These are phyloP conservation scores for Mortierella sp. DNA, from an alignment of 371 early-diverging fungal genomes.

Conservation along the genomic window DNA sequence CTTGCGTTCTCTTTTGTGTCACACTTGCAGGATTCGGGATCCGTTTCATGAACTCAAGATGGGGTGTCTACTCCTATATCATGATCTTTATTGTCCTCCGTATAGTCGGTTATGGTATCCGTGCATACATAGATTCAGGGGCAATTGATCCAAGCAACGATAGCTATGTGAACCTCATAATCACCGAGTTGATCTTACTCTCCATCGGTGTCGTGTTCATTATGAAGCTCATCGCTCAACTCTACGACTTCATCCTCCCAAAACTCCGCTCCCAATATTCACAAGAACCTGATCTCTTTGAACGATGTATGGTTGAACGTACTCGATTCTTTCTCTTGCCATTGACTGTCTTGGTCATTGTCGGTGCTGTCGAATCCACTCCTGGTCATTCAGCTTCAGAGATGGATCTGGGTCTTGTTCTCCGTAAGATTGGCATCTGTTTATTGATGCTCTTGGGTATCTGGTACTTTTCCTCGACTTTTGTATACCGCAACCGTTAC, in stretches of 20 bases:
- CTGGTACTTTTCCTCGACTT: conserved; percentile 18
- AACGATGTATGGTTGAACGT: conserved; percentile 11
- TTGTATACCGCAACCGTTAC: conserved; percentile 17
- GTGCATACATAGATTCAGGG: conserved; percentile 19
- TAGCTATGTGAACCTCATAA: conserved; percentile 2
- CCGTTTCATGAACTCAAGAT: conserved; percentile 13
- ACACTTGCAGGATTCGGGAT: conserved; percentile 11
- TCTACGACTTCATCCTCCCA: conserved; percentile 20
- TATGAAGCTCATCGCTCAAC: conserved; percentile 20
- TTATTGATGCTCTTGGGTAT: conserved; percentile 12
- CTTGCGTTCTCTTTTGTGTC: neutral
- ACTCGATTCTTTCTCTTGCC: conserved; percentile 28
- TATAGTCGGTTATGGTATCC: conserved; percentile 23
- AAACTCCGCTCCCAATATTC: conserved; percentile 14
- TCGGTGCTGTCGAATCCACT: conserved; percentile 6
- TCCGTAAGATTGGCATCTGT: conserved; percentile 32
- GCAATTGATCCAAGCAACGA: neutral
- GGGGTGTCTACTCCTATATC: conserved; percentile 25
- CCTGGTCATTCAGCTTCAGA: neutral
- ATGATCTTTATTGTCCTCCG: conserved; percentile 24
- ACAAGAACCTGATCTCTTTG: conserved; percentile 19
- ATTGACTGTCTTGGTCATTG: conserved; percentile 10
- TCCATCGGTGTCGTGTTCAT: conserved; percentile 34
- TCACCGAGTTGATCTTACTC: conserved; percentile 15
- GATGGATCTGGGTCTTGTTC: conserved; percentile 4